phyloP scores from a whole-genome alignment of 768 basidiomycete species.

The Pleurotus salmoneostramineus region DNA sequence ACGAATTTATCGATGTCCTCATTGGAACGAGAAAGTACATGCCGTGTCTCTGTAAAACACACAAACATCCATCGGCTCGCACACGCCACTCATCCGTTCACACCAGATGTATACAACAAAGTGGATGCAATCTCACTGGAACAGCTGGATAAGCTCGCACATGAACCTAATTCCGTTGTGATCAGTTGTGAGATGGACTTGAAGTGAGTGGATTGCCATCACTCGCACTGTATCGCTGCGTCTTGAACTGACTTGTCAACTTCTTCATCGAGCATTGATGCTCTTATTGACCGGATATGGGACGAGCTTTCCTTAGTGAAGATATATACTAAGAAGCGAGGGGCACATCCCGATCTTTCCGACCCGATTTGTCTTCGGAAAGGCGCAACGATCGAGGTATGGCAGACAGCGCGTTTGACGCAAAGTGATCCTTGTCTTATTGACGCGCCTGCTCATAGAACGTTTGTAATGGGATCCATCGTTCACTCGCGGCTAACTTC shows the following conservation, averaged over 20 bases:
- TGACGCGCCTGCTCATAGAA: conserved; percentile 35
- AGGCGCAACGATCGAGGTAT: conserved; percentile 90
- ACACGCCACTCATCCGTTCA: conserved; percentile 7
- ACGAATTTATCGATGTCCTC: conserved; percentile 98
- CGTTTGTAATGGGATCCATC: conserved; percentile 91
- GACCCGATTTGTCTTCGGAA: conserved; percentile 91
- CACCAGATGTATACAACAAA: conserved; percentile 93
- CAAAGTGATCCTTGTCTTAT: background rate
- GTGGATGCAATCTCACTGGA: conserved; percentile 86
- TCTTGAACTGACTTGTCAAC: conserved; percentile 7
- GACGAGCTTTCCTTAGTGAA: conserved; percentile 79
- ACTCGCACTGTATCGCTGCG: background rate
- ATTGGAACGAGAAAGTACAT: conserved; percentile 95
- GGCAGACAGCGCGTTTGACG: background rate
- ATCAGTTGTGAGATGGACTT: conserved; percentile 95
- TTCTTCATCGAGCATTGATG: conserved; percentile 50
- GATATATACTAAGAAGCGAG: conserved; percentile 96
- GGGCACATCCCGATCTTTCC: conserved; percentile 85
- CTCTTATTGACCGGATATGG: conserved; percentile 77
- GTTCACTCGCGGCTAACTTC: conserved; percentile 87
- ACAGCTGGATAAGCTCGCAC: conserved; percentile 77
- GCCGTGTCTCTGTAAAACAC: conserved; percentile 76
- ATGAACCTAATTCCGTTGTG: conserved; percentile 82
- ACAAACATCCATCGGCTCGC: background rate
- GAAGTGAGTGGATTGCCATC: conserved; percentile 49